These are phyloP conservation scores for Trifolium dubium DNA, from an alignment of 306 rosid genomes.

Conservation along the genomic window DNA sequence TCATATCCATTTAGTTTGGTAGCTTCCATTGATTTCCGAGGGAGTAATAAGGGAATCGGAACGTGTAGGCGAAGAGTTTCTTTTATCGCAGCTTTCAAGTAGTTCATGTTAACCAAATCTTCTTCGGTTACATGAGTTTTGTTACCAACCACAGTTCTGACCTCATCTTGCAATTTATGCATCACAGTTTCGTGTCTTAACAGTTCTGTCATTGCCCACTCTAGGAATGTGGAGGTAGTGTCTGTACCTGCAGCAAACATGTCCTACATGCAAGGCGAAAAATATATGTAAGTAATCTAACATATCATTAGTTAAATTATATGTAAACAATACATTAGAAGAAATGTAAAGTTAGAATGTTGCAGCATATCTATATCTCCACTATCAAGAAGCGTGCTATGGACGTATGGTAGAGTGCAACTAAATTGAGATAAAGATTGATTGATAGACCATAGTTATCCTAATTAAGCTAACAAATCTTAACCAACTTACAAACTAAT, in stretches of 20 bases:
- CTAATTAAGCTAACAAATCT: too few relatives aligned
- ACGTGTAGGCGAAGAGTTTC: slow-evolving; percentile 32
- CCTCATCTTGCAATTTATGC: neutral
- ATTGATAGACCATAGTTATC: too few relatives aligned
- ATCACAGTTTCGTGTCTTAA: neutral
- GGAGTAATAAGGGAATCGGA: slow-evolving; percentile 3
- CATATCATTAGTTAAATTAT: too few relatives aligned
- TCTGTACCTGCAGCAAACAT: neutral
- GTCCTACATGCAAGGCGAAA: neutral
- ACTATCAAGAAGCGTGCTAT: too few relatives aligned
- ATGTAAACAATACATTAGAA: too few relatives aligned
- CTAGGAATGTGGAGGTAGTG: neutral
- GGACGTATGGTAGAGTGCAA: too few relatives aligned
- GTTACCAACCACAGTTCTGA: slow-evolving; percentile 18
- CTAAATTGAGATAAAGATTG: too few relatives aligned
- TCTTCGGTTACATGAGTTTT: slow-evolving; percentile 26
- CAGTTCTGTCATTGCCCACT: neutral
- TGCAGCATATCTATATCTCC: too few relatives aligned
- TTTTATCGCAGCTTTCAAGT: slow-evolving; percentile 33
- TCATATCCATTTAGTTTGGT: slow-evolving; percentile 32
- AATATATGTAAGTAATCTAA: too few relatives aligned
- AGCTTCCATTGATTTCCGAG: slow-evolving; percentile 9
- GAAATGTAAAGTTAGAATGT: too few relatives aligned
- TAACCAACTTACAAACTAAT: too few relatives aligned
- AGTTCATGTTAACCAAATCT: slow-evolving; percentile 29